Conservation (phyloP, 345 rosid species). For the Excoecaria agallocha region DNA sequence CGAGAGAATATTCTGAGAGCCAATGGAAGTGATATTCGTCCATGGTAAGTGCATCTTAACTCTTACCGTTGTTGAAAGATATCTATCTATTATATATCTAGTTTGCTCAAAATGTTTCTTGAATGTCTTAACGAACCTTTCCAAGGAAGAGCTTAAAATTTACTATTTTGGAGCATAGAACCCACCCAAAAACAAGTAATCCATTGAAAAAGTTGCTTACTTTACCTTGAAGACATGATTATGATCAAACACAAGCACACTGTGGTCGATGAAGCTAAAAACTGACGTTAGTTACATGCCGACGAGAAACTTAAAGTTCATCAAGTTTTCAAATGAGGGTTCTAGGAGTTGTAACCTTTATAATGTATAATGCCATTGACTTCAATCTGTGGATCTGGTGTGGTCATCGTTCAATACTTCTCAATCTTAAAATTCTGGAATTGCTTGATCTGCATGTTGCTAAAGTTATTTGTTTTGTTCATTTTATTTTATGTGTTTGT, state of each 20-base stretch:
- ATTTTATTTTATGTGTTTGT: background rate
- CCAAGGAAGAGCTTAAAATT: background rate
- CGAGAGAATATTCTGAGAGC: slow-evolving; percentile 91
- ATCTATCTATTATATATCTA: too few species aligned
- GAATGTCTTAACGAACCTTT: background rate
- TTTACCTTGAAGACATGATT: background rate
- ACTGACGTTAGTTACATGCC: background rate
- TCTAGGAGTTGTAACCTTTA: background rate
- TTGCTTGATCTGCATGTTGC: background rate
- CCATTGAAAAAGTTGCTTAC: background rate
- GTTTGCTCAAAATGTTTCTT: too few species aligned
- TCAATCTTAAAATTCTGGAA: slow-evolving; percentile 1
- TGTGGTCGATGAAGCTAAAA: background rate
- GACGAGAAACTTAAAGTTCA: too few species aligned
- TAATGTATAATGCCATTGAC: background rate
- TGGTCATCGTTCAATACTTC: background rate
- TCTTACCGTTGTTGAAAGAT: background rate
- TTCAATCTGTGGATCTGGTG: background rate
- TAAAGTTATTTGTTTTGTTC: background rate
- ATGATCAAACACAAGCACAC: background rate
- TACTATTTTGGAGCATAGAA: background rate
- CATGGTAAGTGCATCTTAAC: slow-evolving; percentile 56
- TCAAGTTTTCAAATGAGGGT: background rate
- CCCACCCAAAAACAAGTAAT: background rate
- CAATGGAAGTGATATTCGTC: slow-evolving; percentile 97